Conservation (phyloP, 257 asterid species). For the Coffea eugenioides region DNA sequence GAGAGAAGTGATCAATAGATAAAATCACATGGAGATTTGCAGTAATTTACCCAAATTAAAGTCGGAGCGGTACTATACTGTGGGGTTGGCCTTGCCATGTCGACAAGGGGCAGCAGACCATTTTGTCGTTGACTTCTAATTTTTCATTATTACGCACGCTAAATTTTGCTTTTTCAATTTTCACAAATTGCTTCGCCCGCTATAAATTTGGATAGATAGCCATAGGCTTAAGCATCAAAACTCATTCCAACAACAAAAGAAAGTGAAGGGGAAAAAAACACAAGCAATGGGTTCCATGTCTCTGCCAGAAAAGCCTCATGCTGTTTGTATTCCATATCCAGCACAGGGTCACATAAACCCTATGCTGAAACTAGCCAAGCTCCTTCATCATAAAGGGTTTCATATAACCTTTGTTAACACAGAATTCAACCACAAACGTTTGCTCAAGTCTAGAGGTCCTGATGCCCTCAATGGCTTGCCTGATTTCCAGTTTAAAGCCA, state of each 20-base stretch:
- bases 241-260: neutral
- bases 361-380: conserved; percentile 32
- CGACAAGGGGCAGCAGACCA: neutral
- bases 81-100: neutral
- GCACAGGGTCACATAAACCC: conserved; percentile 39
- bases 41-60: too few relatives aligned
- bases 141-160: neutral
- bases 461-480: conserved; percentile 26
- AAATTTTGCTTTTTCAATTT: neutral
- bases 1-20: too few relatives aligned
- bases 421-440: conserved; percentile 27
- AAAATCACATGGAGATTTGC: too few relatives aligned
- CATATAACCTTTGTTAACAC: conserved; percentile 32
- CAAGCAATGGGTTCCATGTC: conserved; percentile 23
- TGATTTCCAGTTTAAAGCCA: conserved; percentile 26
- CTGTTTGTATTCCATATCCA: conserved; percentile 35
- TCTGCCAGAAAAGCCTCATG: conserved; percentile 27
- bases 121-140: neutral
- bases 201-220: neutral
- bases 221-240: too few relatives aligned
- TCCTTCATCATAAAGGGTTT: conserved; percentile 31
- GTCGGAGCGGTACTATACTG: neutral
- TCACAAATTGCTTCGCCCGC: neutral
- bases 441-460: conserved; percentile 29
- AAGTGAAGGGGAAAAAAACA: neutral